These are phyloP conservation scores for Sphaerulina vaccinii DNA, from an alignment of 2,329 filamentous ascomycete genomes.

Conservation along the genomic window DNA sequence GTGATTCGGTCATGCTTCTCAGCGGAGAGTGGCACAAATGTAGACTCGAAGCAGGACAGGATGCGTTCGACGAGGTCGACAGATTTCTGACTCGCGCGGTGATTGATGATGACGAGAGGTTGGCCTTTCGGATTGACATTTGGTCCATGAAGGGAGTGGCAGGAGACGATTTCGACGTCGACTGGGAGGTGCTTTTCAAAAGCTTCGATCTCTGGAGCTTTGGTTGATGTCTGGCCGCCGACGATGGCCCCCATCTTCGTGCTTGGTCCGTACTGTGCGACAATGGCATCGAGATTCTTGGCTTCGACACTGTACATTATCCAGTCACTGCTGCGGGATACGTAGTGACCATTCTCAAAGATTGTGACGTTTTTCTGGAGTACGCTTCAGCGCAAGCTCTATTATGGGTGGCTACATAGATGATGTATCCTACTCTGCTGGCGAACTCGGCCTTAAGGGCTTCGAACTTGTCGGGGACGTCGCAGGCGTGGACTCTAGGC, in stretches of 20 bases:
- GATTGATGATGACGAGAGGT: conserved; percentile 89
- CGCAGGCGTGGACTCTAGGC: conserved; percentile 89
- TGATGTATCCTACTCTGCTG: conserved; percentile 69
- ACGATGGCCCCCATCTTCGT: conserved; percentile 95
- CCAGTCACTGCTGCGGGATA: conserved; percentile 94
- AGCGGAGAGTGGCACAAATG: conserved; percentile 82
- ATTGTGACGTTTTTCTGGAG: conserved; percentile 78
- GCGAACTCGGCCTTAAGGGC: conserved; percentile 76
- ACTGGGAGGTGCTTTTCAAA: conserved; percentile 84
- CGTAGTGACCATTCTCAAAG: conserved; percentile 88
- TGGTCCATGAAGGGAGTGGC: conserved; percentile 94
- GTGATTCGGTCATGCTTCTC: conserved; percentile 93
- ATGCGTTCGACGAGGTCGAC: conserved; percentile 77
- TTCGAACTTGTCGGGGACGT: conserved; percentile 85
- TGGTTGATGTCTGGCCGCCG: conserved; percentile 96
- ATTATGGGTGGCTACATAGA: conserved; percentile 29
- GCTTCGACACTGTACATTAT: conserved; percentile 99
- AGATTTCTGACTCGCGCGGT: conserved; percentile 76
- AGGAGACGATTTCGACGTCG: conserved; percentile 92
- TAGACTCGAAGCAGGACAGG: conserved; percentile 78
- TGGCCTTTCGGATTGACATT: conserved; percentile 85
- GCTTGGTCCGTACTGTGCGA: conserved; percentile 85
- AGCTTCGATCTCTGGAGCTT: conserved; percentile 90
- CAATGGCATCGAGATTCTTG: conserved; percentile 81
- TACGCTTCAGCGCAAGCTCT: conserved; percentile 45